Evolutionary conservation across 352 stramenopile species (phyloP), one percentile per base, ranked within the genome.

Genomic region (Globisporangium carolinianum): DNA sequence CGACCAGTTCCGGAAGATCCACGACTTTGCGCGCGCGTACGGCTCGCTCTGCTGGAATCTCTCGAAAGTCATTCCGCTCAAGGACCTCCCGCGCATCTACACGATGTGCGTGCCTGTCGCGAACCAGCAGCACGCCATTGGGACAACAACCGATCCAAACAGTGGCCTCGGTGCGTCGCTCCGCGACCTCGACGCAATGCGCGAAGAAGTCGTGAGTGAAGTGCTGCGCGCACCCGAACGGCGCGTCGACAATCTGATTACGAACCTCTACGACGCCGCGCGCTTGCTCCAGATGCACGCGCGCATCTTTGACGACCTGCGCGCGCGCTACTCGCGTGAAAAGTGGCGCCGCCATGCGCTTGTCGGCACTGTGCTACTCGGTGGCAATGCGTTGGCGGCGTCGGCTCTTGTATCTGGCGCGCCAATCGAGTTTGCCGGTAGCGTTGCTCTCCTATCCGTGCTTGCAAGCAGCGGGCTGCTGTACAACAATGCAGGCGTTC

Each of bases 221-320:
- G 96, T 99, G 39, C 84, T 98, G 65, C 95, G 98, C 57, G 97
- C 97, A 4, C 97, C 97, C 0, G 95, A 98, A 57, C 85, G 92
- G n/a, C 94, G 97, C 6, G 93, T 99, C 24, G 97, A 99, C 74
- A 99, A 99, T 79, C 83, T 98, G 51, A 99, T 99, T 69, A 99
- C 97, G n/a, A 94, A 98, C 57, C 76, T 99, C 35, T 97, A 98
- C 65, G 84, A 95, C 66, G 88, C 80, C 60, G 85, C 83, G 18
- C 79, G 86, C 37, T 75, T 98, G 59, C 77, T 99, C 11, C 80
- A 98, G 58, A 98, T 99, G 91, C 95, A 99, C 75, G 86, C 93
- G 47, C 82, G 83, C 47, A 75, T 95, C 47, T 89, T 94, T 46
- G 86, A 91, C 43, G 83, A 91, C 66, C 67, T 96, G 48, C 79